Evolutionary conservation across 768 basidiomycete species (phyloP).

Genomic region (Gyrodon lividus): DNA sequence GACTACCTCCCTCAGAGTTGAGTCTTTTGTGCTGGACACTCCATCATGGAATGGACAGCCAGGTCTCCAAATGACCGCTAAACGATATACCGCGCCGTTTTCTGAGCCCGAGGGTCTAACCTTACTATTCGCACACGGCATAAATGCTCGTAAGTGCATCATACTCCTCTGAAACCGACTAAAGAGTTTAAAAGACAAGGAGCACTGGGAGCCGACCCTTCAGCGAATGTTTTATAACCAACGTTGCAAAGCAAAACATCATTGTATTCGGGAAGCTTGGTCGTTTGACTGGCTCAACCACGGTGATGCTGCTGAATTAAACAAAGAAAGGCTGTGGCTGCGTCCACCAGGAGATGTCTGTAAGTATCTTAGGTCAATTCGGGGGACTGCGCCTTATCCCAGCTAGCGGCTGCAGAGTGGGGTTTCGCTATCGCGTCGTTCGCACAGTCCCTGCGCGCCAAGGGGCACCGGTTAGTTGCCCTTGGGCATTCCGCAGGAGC

Average conservation of each 20-base stretch:
- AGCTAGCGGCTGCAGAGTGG: constrained; percentile 40
- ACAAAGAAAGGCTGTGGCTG: constrained; percentile 31
- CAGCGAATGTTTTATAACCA: constrained; percentile 37
- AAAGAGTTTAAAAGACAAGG: constrained; percentile 43
- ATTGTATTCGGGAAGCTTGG: constrained; percentile 45
- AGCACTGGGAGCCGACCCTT: constrained; percentile 54
- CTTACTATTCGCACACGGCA: constrained; percentile 47
- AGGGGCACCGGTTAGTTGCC: constrained; percentile 37
- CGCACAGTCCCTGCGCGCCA: constrained; percentile 30
- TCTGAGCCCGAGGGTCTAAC: constrained; percentile 39
- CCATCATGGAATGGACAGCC: constrained; percentile 1
- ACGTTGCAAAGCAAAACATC: constrained; percentile 12
- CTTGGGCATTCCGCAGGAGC: constrained; percentile 47
- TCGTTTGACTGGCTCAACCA: constrained; percentile 52
- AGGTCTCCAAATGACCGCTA: constrained; percentile 43
- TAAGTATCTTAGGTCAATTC: constrained; percentile 21
- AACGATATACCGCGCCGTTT: constrained; percentile 37
- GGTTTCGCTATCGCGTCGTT: constrained; percentile 36
- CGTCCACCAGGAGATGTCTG: constrained; percentile 36
- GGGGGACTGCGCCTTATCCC: background rate
- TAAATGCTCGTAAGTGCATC: constrained; percentile 42
- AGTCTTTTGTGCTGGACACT: constrained; percentile 4
- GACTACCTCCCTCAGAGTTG: background rate
- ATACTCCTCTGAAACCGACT: background rate
- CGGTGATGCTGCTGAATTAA: constrained; percentile 48